Conservation (phyloP, 495 filamentous ascomycete genomes). For the Penicillium manginii region DNA sequence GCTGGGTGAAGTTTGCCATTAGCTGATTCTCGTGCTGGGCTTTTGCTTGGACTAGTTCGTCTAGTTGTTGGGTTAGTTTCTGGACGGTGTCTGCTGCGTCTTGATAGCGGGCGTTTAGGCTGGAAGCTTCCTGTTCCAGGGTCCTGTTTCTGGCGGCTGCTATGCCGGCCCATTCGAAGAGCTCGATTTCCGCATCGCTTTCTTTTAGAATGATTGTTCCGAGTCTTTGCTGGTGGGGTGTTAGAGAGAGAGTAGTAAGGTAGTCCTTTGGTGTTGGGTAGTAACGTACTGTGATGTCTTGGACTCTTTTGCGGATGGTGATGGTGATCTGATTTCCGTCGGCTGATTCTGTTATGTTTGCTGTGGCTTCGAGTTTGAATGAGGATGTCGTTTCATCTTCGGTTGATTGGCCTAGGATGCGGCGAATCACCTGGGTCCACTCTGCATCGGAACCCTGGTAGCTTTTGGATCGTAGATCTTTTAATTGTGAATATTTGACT, state of each 20-base stretch:
- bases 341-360: conserved; percentile 33
- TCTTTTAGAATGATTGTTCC: conserved; percentile 65
- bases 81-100: conserved; percentile 51
- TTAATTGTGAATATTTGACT: conserved; percentile 54
- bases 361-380: conserved; percentile 40
- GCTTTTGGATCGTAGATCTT: conserved; percentile 53
- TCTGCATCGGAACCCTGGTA: conserved; percentile 58
- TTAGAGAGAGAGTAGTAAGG: no score
- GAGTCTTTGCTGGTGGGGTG: conserved; percentile 62
- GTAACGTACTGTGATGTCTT: conserved; percentile 58
- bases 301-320: conserved; percentile 58
- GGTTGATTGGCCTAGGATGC: conserved; percentile 32
- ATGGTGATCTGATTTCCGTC: conserved; percentile 48
- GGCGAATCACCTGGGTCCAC: conserved; percentile 56
- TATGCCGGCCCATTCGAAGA: conserved; percentile 72
- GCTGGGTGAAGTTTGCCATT: conserved; percentile 67
- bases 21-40: conserved; percentile 69
- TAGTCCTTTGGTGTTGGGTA: no score
- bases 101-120: conserved; percentile 48
- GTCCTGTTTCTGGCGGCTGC: conserved; percentile 47
- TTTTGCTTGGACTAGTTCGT: conserved; percentile 68
- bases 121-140: conserved; percentile 49
- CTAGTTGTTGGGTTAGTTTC: conserved; percentile 59
- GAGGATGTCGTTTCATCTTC: conserved; percentile 16
- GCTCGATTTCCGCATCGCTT: conserved; percentile 66